These are phyloP conservation scores for Phoma sp. DNA, from an alignment of 2,329 filamentous ascomycete genomes.

Conservation along the genomic window DNA sequence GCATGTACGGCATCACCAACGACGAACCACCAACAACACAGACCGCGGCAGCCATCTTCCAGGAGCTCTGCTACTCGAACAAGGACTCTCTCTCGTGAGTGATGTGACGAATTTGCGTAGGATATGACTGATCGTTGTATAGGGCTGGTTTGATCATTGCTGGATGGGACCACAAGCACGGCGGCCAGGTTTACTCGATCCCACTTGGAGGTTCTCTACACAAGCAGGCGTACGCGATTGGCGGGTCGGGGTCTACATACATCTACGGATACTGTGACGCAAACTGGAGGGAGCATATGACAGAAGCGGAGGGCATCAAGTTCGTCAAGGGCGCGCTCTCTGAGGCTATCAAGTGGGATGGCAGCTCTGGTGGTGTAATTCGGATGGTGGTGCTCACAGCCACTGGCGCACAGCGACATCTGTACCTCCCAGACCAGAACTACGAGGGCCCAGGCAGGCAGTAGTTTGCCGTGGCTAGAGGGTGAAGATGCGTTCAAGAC, in stretches of 20 bases:
- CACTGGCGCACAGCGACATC: constrained; percentile 86
- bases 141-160: constrained; percentile 98
- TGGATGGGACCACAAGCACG: constrained; percentile 94
- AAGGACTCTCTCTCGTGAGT: constrained; percentile 89
- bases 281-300: constrained; percentile 95
- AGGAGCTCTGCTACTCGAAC: constrained; percentile 97
- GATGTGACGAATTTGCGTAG: not conserved
- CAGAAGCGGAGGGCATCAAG: constrained; percentile 83
- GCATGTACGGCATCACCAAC: constrained; percentile 89
- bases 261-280: constrained; percentile 99
- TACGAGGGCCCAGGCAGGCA: constrained; percentile 77
- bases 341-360: constrained; percentile 99
- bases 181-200: constrained; percentile 97
- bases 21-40: constrained; percentile 91
- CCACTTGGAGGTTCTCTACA: constrained; percentile 95
- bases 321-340: constrained; percentile 92
- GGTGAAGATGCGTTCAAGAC: constrained; percentile 8
- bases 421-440: constrained; percentile 89
- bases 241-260: constrained; percentile 96
- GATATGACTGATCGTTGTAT: constrained; percentile 27
- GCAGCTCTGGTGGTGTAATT: constrained; percentile 97
- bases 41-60: constrained; percentile 93
- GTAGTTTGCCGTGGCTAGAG: constrained; percentile 25
- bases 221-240: constrained; percentile 95
- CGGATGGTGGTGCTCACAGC: constrained; percentile 95